Evolutionary conservation across 1,139 yeast genomes (phyloP), one percentile per base, ranked within the genome.

Genomic region (Geotrichum klebahnii): DNA sequence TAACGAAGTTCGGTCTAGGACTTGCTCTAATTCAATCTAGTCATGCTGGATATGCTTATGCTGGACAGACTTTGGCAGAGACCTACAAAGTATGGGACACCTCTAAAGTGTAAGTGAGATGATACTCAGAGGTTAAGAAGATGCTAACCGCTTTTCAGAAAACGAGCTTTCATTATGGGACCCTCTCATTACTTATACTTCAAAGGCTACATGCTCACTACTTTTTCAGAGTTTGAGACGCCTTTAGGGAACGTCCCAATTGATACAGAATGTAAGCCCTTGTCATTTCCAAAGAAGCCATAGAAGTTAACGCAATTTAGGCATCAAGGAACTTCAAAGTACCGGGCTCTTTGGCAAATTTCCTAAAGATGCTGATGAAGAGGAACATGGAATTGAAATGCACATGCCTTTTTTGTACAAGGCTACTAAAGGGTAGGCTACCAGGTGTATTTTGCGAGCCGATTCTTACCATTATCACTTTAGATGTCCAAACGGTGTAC

Each of bases 381-480:
- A 84, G 28, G 99, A 94, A 65, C 99, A 92, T 65, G 84, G 95
- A 45, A 80, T 92, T 63, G 98, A 94, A 63, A 85, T 94, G 96
- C 98, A 92, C 67, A 78, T 85, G 62, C 96, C 97, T 0, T 83
- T 79, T 57, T 70, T 88, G 5, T 74, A 79, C 59, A 71, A 75
- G 55, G 70, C 75, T 53, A 70, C 81, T 10, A 48, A 53, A 43
- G 29, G 39, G 53, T 49, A 55, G 8, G 46, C 26, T 28, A 24
- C 10, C 14, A 10, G 14, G 12, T 19, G 3, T 16, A 26, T 26
- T 5, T 16, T 36, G 29, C 6, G 16, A 31, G n/a, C 17, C 37
- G 3, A 17, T 6, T 14, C 35, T 32, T 6, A 46, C 39, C 14
- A 49, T 49, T 24, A 44, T 22, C 50, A 35, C 31, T 4, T 22